These are phyloP conservation scores for Naganishia vaughanmartiniae DNA, from an alignment of 768 basidiomycete genomes.

Conservation along the genomic window DNA sequence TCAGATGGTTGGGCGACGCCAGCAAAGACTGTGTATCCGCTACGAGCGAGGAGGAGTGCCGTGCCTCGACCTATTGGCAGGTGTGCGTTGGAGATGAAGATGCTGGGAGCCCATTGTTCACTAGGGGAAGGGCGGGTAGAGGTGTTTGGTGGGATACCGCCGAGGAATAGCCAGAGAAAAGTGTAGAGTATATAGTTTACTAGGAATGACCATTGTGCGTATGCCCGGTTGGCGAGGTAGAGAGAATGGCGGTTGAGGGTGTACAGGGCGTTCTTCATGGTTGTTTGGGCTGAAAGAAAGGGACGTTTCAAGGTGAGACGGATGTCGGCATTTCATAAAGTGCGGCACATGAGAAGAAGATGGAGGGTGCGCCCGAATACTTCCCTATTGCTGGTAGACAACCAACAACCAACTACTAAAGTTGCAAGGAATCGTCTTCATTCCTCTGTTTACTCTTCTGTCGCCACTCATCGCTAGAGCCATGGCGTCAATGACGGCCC, in stretches of 20 bases:
- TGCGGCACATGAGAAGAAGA: background rate
- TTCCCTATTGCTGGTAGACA: too few species aligned
- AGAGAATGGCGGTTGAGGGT: background rate
- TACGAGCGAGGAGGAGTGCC: background rate
- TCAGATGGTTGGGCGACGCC: background rate
- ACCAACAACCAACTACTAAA: too few species aligned
- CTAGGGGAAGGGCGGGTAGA: background rate
- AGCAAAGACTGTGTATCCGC: slow-evolving; percentile 1
- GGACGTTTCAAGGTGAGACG: slow-evolving; percentile 2
- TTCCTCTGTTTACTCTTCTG: background rate
- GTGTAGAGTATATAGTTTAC: background rate
- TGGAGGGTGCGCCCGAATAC: background rate
- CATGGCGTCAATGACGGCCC: background rate
- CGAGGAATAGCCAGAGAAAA: background rate
- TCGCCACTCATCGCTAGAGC: background rate
- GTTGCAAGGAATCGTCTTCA: too few species aligned
- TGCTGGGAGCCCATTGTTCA: background rate
- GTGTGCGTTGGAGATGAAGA: background rate
- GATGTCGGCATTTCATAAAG: too few species aligned
- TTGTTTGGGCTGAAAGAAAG: background rate
- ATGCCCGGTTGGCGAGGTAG: background rate
- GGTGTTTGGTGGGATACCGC: background rate
- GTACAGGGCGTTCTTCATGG: too few species aligned
- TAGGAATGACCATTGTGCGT: background rate
- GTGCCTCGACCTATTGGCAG: background rate